These are phyloP conservation scores for Fusarium bulbicola DNA, from an alignment of 2,329 filamentous ascomycete species.

Conservation along the genomic window DNA sequence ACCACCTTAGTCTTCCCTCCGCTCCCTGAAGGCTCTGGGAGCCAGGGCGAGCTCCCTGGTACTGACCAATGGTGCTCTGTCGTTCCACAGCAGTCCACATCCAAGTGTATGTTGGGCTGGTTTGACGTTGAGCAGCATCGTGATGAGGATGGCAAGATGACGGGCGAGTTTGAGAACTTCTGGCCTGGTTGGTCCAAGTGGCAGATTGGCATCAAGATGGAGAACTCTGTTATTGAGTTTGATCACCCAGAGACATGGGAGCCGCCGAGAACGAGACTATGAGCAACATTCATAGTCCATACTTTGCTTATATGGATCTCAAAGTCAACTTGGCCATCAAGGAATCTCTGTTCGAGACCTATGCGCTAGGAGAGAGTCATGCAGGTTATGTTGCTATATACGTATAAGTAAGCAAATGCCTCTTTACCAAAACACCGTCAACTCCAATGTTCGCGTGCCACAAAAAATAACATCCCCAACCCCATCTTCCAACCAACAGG, in stretches of 20 bases:
- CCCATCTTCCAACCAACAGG: constrained; percentile 24
- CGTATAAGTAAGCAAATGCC: constrained; percentile 18
- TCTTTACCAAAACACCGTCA: constrained; percentile 38
- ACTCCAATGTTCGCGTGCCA: constrained; percentile 33
- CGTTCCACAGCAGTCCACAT: constrained; percentile 44
- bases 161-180: constrained; percentile 51
- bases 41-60: constrained; percentile 54
- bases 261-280: constrained; percentile 38
- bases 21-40: constrained; percentile 52
- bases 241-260: constrained; percentile 43
- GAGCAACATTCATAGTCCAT: not conserved
- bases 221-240: constrained; percentile 47
- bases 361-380: constrained; percentile 17
- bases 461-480: not conserved
- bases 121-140: constrained; percentile 56
- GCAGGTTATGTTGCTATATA: constrained; percentile 23
- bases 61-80: constrained; percentile 58
- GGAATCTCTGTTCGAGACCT: constrained; percentile 26
- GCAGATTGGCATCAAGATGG: constrained; percentile 54
- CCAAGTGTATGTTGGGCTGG: constrained; percentile 54
- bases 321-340: constrained; percentile 7
- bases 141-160: constrained; percentile 30
- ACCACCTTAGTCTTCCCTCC: constrained; percentile 59
- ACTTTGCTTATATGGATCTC: not conserved
- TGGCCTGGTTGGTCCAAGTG: constrained; percentile 58